A percentile compares a stretch with the other conserved stretches of the same genome.
Conservation (phyloP, 768 basidiomycete genomes). For the Leccinum sublutescens region DNA sequence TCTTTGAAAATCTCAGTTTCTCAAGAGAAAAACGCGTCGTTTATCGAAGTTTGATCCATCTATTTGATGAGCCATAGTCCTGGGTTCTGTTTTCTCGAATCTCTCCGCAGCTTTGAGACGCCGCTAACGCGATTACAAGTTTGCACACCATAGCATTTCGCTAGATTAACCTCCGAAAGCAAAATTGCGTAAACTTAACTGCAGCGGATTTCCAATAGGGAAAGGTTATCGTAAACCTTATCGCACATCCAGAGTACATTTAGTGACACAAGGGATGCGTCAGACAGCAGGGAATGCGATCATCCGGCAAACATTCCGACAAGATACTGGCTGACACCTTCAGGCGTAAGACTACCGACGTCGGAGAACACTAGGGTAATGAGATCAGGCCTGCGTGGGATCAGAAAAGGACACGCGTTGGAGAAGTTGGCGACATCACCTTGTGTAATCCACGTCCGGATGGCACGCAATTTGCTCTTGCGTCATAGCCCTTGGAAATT, state of each 20-base stretch:
- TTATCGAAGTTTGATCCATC: conserved; percentile 20
- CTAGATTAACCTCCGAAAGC: conserved; percentile 17
- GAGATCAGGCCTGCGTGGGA: conserved; percentile 69
- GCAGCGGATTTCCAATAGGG: conserved; percentile 19
- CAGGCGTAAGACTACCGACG: conserved; percentile 88
- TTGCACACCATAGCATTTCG: conserved; percentile 7
- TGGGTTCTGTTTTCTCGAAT: conserved; percentile 10
- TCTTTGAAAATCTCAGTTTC: conserved; percentile 23
- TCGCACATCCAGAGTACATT: conserved; percentile 17
- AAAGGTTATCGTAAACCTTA: conserved; percentile 41
- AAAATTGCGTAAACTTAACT: conserved; percentile 21
- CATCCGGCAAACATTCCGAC: conserved; percentile 91
- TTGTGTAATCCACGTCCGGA: conserved; percentile 93
- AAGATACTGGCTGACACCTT: conserved; percentile 91
- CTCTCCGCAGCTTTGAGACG: conserved; percentile 17
- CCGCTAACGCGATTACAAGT: conserved; percentile 8
- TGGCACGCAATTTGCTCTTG: conserved; percentile 78
- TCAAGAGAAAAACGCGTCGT: conserved; percentile 14
- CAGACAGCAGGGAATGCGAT: conserved; percentile 18
- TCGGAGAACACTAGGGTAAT: conserved; percentile 95
- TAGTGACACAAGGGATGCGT: neutral
- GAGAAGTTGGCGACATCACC: conserved; percentile 42
- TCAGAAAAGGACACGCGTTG: conserved; percentile 22
- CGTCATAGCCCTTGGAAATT: conserved; percentile 50
- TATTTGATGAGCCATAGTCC: conserved; percentile 24